These are phyloP conservation scores for Aquilaria agallochum DNA, from an alignment of 441 rosid species.

Conservation along the genomic window DNA sequence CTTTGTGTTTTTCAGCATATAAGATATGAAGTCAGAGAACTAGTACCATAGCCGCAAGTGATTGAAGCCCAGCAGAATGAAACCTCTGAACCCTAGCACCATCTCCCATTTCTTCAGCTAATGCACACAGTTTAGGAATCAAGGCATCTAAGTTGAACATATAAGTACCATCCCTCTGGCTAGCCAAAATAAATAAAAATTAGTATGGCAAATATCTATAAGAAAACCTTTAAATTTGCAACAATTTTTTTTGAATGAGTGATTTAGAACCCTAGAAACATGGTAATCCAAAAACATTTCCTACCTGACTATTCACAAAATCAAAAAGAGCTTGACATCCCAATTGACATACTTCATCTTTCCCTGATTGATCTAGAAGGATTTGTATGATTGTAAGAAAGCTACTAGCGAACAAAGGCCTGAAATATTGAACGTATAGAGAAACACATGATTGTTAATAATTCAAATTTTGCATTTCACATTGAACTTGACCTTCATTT, in stretches of 20 bases:
- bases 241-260: neutral
- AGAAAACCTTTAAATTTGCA: conserved; percentile 2
- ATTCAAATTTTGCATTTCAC: no score
- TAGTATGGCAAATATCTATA: conserved; percentile 9
- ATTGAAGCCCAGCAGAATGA: conserved; percentile 57
- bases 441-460: conserved; percentile 2
- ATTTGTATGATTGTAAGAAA: conserved; percentile 53
- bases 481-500: no score
- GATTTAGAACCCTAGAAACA: neutral
- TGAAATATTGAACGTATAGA: conserved; percentile 18
- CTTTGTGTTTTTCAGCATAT: no score
- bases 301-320: conserved; percentile 66
- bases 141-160: conserved; percentile 66
- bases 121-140: conserved; percentile 51
- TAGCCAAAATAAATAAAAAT: conserved; percentile 15
- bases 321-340: conserved; percentile 64
- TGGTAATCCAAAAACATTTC: conserved; percentile 15
- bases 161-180: conserved; percentile 59
- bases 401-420: conserved; percentile 72
- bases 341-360: conserved; percentile 49
- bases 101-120: conserved; percentile 63
- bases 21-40: neutral
- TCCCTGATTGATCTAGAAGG: conserved; percentile 54
- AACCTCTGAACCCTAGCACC: conserved; percentile 32
- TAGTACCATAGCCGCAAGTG: conserved; percentile 58